Evolutionary conservation across 257 asterid species (phyloP).

Genomic region (Ehretia macrophylla): DNA sequence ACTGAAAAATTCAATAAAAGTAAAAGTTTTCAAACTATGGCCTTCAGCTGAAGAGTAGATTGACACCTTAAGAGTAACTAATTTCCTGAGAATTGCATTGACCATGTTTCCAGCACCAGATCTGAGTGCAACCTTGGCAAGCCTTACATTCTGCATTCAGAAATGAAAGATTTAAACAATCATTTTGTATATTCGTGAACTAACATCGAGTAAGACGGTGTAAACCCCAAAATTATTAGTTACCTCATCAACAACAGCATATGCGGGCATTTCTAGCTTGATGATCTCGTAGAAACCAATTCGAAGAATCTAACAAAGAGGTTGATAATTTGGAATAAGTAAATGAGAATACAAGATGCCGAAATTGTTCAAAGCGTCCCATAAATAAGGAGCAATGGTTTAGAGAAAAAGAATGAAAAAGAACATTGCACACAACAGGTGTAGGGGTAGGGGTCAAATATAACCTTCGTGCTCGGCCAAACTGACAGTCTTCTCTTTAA

Average conservation of each 20-base stretch:
- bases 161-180: constrained; percentile 3
- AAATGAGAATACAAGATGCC: background rate
- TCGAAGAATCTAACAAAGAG: constrained; percentile 69
- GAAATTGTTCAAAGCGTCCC: background rate
- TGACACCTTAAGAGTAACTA: constrained; percentile 67
- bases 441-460: too few species aligned
- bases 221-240: constrained; percentile 2
- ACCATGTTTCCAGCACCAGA: constrained; percentile 95
- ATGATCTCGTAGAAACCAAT: constrained; percentile 86
- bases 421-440: too few species aligned
- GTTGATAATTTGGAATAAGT: constrained; percentile 8
- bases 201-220: background rate
- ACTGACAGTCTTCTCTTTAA: too few species aligned
- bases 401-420: too few species aligned
- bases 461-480: too few species aligned
- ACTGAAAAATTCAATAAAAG: constrained; percentile 19
- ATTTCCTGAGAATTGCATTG: constrained; percentile 84
- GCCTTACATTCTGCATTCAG: constrained; percentile 72
- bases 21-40: constrained; percentile 12
- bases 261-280: constrained; percentile 87
- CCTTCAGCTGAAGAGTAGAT: constrained; percentile 11
- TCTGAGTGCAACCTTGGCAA: constrained; percentile 85
- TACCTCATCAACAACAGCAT: constrained; percentile 97
- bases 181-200: background rate
- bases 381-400: too few species aligned